Conservation (phyloP, 2,329 filamentous ascomycete species). For the Aaosphaeria pasadenensis region DNA sequence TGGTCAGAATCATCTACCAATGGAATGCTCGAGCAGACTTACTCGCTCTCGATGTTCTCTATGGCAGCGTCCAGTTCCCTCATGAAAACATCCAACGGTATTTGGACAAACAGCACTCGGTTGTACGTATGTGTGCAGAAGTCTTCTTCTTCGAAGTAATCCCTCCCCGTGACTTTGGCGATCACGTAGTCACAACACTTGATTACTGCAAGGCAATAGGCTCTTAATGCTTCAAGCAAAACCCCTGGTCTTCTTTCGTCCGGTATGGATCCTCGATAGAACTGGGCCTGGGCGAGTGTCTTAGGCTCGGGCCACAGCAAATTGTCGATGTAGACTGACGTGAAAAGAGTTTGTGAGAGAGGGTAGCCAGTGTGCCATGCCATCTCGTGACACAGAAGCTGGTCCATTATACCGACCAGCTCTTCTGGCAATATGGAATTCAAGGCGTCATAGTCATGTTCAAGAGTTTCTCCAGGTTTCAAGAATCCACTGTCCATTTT, state of each 20-base stretch:
- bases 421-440: slow-evolving; percentile 69
- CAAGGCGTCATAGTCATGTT: slow-evolving; percentile 76
- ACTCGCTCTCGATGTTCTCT: slow-evolving; percentile 29
- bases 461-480: slow-evolving; percentile 72
- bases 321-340: slow-evolving; percentile 84
- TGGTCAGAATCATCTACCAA: slow-evolving; percentile 9
- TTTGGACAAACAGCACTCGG: slow-evolving; percentile 64
- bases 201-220: slow-evolving; percentile 81
- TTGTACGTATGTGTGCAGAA: slow-evolving; percentile 92
- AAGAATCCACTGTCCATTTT: slow-evolving; percentile 98
- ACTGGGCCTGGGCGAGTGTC: slow-evolving; percentile 61
- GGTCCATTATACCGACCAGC: slow-evolving; percentile 89
- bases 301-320: slow-evolving; percentile 69
- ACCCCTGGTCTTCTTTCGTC: slow-evolving; percentile 21
- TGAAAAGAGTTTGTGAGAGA: slow-evolving; percentile 90
- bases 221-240: slow-evolving; percentile 61
- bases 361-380: slow-evolving; percentile 97
- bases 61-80: slow-evolving; percentile 31
- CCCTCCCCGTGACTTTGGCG: slow-evolving; percentile 71
- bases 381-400: slow-evolving; percentile 90
- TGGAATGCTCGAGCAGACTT: slow-evolving; percentile 2
- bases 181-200: slow-evolving; percentile 82
- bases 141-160: slow-evolving; percentile 97
- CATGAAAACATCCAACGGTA: slow-evolving; percentile 30
- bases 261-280: slow-evolving; percentile 45